Percentiles rank a stretch among this genome's conserved stretches.
Evolutionary conservation across 352 stramenopile species (phyloP).

Genomic region (Phytopythium boreale): DNA sequence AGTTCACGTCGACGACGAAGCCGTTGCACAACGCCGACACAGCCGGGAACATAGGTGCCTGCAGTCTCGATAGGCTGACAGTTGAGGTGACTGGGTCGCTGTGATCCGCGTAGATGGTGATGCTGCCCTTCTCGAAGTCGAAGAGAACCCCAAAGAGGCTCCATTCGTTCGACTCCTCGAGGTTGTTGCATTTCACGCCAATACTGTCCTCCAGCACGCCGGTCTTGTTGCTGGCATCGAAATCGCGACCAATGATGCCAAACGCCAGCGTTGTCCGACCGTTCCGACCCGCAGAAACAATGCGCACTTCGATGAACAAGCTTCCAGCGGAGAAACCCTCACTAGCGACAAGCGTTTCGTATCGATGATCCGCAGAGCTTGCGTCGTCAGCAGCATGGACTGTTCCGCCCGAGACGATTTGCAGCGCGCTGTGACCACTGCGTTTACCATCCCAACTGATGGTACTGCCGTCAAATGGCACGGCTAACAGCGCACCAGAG

Average conservation of each 20-base stretch:
- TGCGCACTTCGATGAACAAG: slow-evolving; percentile 59
- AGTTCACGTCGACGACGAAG: slow-evolving; percentile 56
- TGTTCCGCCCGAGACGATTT: slow-evolving; percentile 45
- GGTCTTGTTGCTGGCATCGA: slow-evolving; percentile 15
- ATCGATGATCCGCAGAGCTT: slow-evolving; percentile 34
- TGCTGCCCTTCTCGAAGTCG: slow-evolving; percentile 61
- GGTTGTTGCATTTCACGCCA: slow-evolving; percentile 32
- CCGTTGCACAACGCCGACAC: slow-evolving; percentile 74
- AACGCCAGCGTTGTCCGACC: slow-evolving; percentile 45
- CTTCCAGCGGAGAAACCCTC: slow-evolving; percentile 46
- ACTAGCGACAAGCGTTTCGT: slow-evolving; percentile 57
- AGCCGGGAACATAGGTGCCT: slow-evolving; percentile 46
- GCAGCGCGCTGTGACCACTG: slow-evolving; percentile 42
- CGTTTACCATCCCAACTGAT: slow-evolving; percentile 63
- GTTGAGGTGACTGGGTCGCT: slow-evolving; percentile 34
- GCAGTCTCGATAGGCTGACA: slow-evolving; percentile 29
- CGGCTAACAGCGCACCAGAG: slow-evolving; percentile 58
- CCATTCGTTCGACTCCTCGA: slow-evolving; percentile 31
- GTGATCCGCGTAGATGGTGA: slow-evolving; percentile 53
- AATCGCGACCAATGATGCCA: slow-evolving; percentile 47
- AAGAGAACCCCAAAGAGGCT: slow-evolving; percentile 71
- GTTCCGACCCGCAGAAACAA: slow-evolving; percentile 48
- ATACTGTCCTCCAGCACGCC: slow-evolving; percentile 19
- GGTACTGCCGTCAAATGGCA: slow-evolving; percentile 50
- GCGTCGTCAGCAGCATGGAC: slow-evolving; percentile 56